These are phyloP conservation scores for Tricholoma flavovirens DNA, from an alignment of 768 basidiomycete genomes.

Conservation along the genomic window DNA sequence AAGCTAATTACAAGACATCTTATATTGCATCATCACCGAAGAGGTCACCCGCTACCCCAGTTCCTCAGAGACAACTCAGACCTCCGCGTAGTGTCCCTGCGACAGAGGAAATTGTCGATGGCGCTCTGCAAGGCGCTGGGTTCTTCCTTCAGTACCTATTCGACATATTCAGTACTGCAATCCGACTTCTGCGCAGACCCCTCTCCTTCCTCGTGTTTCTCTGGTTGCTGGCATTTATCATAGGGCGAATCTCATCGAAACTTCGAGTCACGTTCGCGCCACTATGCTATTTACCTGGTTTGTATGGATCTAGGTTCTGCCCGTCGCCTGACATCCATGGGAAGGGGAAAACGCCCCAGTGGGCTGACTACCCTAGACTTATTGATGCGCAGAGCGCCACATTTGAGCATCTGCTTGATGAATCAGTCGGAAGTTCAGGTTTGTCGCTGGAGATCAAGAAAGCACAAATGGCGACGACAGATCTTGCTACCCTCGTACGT, in stretches of 20 bases:
- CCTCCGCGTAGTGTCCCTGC: constrained; percentile 13
- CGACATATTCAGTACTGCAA: constrained; percentile 41
- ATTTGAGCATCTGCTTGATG: constrained; percentile 58
- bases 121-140: constrained; percentile 22
- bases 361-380: constrained; percentile 60
- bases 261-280: constrained; percentile 49
- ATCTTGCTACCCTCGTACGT: constrained; percentile 57
- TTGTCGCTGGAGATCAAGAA: constrained; percentile 67
- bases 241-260: constrained; percentile 34
- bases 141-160: constrained; percentile 35
- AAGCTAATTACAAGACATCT: constrained; percentile 16
- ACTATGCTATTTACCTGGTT: constrained; percentile 55
- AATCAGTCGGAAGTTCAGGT: constrained; percentile 50
- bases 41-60: constrained; percentile 8
- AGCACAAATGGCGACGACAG: constrained; percentile 71
- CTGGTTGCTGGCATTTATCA: constrained; percentile 42
- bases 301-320: constrained; percentile 47
- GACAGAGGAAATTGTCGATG: constrained; percentile 22
- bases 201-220: constrained; percentile 49
- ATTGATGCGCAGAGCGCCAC: constrained; percentile 54
- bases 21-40: constrained; percentile 16
- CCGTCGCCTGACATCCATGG: constrained; percentile 5
- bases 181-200: constrained; percentile 49
- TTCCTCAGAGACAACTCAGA: constrained; percentile 7
- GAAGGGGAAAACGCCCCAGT: constrained; percentile 24